Evolutionary conservation across 2,329 filamentous ascomycete genomes (phyloP), one percentile per base, ranked within the genome.

Genomic region (Endocalyx cinctus): DNA sequence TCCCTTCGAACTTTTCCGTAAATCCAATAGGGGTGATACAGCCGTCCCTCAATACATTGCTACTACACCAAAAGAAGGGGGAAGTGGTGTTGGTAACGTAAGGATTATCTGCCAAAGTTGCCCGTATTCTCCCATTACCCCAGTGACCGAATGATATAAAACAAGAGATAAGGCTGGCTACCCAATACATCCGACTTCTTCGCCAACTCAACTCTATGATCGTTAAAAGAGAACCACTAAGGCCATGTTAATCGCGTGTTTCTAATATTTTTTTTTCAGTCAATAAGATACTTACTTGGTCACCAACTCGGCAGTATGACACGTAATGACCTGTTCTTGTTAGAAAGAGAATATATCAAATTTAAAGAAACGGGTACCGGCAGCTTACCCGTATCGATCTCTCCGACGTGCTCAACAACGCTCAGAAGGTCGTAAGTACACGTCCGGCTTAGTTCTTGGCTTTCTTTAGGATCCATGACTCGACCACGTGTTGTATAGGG

Each of bases 161-260:
- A 95, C 33, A 97, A 67, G 37, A 97, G 68, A 59, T 96, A 97
- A 1, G 90, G 88, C 57, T 95, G 82, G 11, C 87, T 86, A 18
- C 75, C 76, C 26, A 97, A 70, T 4, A 97, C 90, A 39, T 96
- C 87, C 5, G 84, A 84, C 54, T 92, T 83, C 29, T 78, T 79
- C 3, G 87, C 90, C 35, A 89, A 56, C 41, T 89, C 86, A 16
- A 97, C 90, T 57, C 87, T 88, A 57, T 92, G 89, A 55, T 97
- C 90, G 53, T 97, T 94, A 62, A 96, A 96, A 35, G 86, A 79
- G 59, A 95, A 94, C 90, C 90, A 97, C 74, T 94, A 46, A 12
- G 41, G 55, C 4, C 10, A 25, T 18, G 6, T 42, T 49, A 32
- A 20, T 20, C 17, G 6, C 15, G 17, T 27, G 3, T 27, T 4